phyloP scores from a whole-genome alignment of 495 filamentous ascomycete species.

The Penicillium diatomitis region DNA sequence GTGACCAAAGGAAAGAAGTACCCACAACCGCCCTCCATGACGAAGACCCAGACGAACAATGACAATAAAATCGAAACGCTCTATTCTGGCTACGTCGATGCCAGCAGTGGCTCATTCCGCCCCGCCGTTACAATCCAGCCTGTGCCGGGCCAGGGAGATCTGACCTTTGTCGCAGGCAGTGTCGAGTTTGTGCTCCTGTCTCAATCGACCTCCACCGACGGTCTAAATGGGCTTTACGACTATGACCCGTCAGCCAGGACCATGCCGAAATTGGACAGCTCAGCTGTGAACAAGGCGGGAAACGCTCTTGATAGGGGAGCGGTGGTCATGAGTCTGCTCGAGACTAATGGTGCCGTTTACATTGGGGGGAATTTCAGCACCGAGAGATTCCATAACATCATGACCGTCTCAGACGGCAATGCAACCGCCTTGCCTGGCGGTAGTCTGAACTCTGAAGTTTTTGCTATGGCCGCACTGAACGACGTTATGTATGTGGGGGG shows the following conservation, averaged over 20 bases:
- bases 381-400: conserved; percentile 57
- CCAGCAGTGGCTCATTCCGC: conserved; percentile 61
- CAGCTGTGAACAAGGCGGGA: conserved; percentile 65
- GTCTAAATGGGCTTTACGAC: conserved; percentile 86
- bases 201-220: conserved; percentile 42
- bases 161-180: conserved; percentile 77
- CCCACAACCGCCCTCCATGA: conserved; percentile 31
- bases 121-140: conserved; percentile 75
- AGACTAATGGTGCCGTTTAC: conserved; percentile 53
- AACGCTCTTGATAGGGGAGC: conserved; percentile 54
- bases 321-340: conserved; percentile 52
- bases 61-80: conserved; percentile 92
- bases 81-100: conserved; percentile 76
- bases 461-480: conserved; percentile 55
- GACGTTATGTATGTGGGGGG: conserved; percentile 74
- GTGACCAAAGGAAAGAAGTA: conserved; percentile 44
- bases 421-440: conserved; percentile 52
- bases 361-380: conserved; percentile 81
- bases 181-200: conserved; percentile 67
- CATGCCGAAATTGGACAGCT: conserved; percentile 57
- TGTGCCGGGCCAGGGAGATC: conserved; percentile 51
- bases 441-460: conserved; percentile 75
- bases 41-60: conserved; percentile 79
- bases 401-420: conserved; percentile 59
- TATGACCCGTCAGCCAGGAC: conserved; percentile 59